Base-by-base conservation (phyloP, 441 rosid genomes). In the Brassica balearica region DNA sequence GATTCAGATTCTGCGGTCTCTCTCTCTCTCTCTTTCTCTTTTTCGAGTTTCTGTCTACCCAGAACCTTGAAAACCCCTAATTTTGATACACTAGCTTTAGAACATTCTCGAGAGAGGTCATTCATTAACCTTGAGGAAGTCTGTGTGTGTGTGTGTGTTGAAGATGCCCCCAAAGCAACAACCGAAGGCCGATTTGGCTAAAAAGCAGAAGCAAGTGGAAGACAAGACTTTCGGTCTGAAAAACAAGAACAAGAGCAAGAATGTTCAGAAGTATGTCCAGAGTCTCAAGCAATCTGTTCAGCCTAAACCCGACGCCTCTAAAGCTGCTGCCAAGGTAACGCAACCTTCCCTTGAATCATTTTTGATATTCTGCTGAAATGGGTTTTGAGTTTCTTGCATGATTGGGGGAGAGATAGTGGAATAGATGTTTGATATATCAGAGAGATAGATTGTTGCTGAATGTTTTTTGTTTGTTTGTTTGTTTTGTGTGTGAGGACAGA, bases 221-320 rank as follows among this genome's bases (percentile, higher is more conserved):
- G 98, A 92, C 89, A 96, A 90, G 86, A 96, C 98, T 3, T 96
- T 96, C 81, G 97, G 99, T 9, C 85, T 94, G 74, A 94, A 95
- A 79, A 94, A 96, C 85, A 95, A 95, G 84, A 93, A 90, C 81
- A 96, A 96, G 88, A 92, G 98, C 81, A 94, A 96, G 82, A 96
- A 87, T 83, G 98, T 94, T 58, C 98, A 96, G 82, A 92, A 96
- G 79, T 92, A 96, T 62, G 95, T 96, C 10, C 99, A 96, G 85
- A 84, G 38, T 76, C 97, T 93, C 82, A 83, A 96, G 81, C 97
- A 91, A 83, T 71, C 89, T 75, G 97, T 91, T 0, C 93, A 90
- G 86, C 96, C 98, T 74, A 91, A 91, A 75, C 86, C 86, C 51
- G 98, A 92, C 78, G 51, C 88, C 0, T 62, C 79, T 48, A 88